phyloP scores from a whole-genome alignment of 2,329 filamentous ascomycete species.

The Neofusicoccum parvum region DNA sequence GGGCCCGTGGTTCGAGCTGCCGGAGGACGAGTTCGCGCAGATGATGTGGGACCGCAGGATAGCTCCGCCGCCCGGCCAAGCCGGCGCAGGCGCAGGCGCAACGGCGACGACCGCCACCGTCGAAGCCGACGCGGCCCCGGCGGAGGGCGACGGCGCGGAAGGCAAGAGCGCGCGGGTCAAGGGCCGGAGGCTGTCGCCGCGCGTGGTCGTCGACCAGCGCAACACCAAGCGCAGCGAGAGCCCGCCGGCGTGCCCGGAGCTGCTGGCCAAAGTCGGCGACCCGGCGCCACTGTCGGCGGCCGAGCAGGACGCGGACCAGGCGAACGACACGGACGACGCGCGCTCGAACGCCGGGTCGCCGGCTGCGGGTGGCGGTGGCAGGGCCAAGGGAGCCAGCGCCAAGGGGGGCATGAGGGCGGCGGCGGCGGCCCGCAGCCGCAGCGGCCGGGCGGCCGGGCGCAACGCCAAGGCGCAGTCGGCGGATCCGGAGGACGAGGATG shows the following conservation, averaged over 20 bases:
- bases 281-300: not conserved
- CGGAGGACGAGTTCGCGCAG: conserved; percentile 46
- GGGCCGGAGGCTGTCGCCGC: not conserved
- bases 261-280: conserved; percentile 16
- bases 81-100: too few species aligned
- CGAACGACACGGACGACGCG: not conserved
- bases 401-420: conserved; percentile 29
- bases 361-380: not conserved
- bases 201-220: not conserved
- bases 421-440: conserved; percentile 28
- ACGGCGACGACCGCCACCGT: too few species aligned
- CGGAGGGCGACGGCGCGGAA: not conserved
- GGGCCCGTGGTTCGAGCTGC: conserved; percentile 45
- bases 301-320: not conserved
- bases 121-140: too few species aligned
- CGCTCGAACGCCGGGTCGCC: conserved; percentile 4
- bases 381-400: conserved; percentile 16
- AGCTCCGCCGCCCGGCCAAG: not conserved
- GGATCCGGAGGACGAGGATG: conserved; percentile 25
- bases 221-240: conserved; percentile 13
- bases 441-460: not conserved
- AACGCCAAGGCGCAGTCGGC: conserved; percentile 8
- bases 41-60: conserved; percentile 46
- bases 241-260: conserved; percentile 13
- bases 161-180: not conserved